Evolutionary conservation across 306 rosid species (phyloP).

Genomic region (Calophaca sinica): DNA sequence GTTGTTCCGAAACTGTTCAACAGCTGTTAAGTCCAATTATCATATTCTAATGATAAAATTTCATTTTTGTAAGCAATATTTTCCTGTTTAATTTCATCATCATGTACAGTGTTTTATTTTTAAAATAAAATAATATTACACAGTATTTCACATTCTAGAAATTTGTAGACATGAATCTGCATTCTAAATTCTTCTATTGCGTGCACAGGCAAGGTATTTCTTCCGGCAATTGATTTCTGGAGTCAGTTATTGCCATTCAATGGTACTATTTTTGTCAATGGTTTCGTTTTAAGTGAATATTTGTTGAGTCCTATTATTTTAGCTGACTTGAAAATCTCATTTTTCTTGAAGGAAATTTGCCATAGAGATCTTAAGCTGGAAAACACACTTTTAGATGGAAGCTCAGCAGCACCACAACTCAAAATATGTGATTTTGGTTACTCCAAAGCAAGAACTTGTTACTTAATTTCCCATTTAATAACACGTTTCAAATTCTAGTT

Average conservation of each 20-base stretch:
- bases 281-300: neutral
- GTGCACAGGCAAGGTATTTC: conserved; percentile 79
- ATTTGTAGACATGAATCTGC: neutral
- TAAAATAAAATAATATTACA: neutral
- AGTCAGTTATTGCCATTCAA: conserved; percentile 93
- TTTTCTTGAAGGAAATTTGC: conserved; percentile 79
- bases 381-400: conserved; percentile 97
- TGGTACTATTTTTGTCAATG: conserved; percentile 61
- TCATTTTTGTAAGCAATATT: neutral
- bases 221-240: conserved; percentile 95
- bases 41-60: conserved; percentile 7
- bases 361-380: conserved; percentile 98
- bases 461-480: conserved; percentile 24
- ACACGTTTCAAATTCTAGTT: neutral
- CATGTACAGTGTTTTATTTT: neutral
- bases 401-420: conserved; percentile 86
- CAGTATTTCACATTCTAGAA: conserved; percentile 15
- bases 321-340: conserved; percentile 12
- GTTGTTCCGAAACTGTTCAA: conserved; percentile 4
- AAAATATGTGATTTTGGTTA: conserved; percentile 97
- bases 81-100: conserved; percentile 18
- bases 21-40: neutral
- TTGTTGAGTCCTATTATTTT: neutral
- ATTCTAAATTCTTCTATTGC: conserved; percentile 23
- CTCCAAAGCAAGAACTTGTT: conserved; percentile 68